These are phyloP conservation scores for Brasilioporus rufonigricans DNA, from an alignment of 768 basidiomycete genomes.

Conservation along the genomic window DNA sequence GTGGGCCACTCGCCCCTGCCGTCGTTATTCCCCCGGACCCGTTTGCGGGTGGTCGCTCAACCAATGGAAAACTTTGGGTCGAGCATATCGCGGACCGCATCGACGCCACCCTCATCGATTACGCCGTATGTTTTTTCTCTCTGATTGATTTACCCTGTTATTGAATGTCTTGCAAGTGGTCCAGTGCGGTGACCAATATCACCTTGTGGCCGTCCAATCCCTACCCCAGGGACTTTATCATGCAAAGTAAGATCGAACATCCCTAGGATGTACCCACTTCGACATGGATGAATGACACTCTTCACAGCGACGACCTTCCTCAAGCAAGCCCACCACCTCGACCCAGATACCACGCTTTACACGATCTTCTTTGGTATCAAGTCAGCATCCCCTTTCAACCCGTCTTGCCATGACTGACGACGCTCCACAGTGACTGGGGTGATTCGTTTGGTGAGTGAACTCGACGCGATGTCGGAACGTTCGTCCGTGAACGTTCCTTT, in stretches of 20 bases:
- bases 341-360: conserved; percentile 49
- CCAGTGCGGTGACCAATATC: conserved; percentile 46
- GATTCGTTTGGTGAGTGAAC: conserved; percentile 39
- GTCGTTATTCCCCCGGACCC: conserved; percentile 43
- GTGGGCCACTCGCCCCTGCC: conserved; percentile 40
- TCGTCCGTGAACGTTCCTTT: not conserved
- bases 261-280: not conserved
- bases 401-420: conserved; percentile 1
- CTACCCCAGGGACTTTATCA: conserved; percentile 45
- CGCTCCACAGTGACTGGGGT: conserved; percentile 38
- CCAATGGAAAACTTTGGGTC: conserved; percentile 51
- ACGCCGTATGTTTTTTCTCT: conserved; percentile 39
- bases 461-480: not conserved
- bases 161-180: conserved; percentile 22
- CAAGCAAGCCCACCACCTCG: conserved; percentile 41
- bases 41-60: conserved; percentile 48
- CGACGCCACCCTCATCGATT: conserved; percentile 45
- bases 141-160: not conserved
- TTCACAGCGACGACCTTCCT: conserved; percentile 43
- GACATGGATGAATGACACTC: not conserved
- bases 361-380: conserved; percentile 56
- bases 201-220: conserved; percentile 52
- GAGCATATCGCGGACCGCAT: conserved; percentile 42
- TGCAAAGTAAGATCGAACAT: conserved; percentile 35
- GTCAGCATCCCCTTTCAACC: conserved; percentile 26